These are phyloP conservation scores for Gyromitra esculenta DNA, from an alignment of 2,329 filamentous ascomycete species.

Conservation along the genomic window DNA sequence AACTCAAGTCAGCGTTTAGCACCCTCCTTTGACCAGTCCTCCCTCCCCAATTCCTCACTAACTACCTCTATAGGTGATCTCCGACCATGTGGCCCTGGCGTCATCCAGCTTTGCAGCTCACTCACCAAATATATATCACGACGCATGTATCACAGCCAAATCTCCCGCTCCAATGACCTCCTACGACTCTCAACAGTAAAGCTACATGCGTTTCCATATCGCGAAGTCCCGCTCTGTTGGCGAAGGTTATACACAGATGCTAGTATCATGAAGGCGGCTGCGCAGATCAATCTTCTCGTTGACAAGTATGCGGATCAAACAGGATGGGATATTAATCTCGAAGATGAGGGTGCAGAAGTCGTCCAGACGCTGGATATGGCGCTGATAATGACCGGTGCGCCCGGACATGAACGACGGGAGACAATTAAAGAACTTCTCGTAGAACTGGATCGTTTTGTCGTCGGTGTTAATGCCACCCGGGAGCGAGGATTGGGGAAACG, in stretches of 20 bases:
- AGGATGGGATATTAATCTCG: neutral
- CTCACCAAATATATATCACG: slow-evolving; percentile 20
- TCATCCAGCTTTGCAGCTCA: slow-evolving; percentile 35
- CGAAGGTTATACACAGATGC: slow-evolving; percentile 76
- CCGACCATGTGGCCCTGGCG: slow-evolving; percentile 59
- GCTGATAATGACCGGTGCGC: slow-evolving; percentile 77
- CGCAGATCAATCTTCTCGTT: slow-evolving; percentile 52
- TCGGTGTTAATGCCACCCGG: neutral
- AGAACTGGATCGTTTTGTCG: slow-evolving; percentile 30
- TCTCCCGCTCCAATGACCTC: slow-evolving; percentile 57
- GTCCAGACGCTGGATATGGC: slow-evolving; percentile 78
- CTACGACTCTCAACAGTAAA: slow-evolving; percentile 68
- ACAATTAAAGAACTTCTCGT: slow-evolving; percentile 61
- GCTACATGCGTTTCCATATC: slow-evolving; percentile 76
- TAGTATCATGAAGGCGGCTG: slow-evolving; percentile 70
- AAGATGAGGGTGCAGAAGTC: slow-evolving; percentile 58
- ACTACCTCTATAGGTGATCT: slow-evolving; percentile 27
- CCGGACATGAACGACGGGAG: slow-evolving; percentile 64
- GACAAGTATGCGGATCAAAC: neutral
- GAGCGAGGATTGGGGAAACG: slow-evolving; percentile 17
- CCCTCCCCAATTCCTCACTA: neutral
- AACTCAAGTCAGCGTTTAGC: slow-evolving; percentile 4
- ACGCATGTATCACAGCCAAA: slow-evolving; percentile 56
- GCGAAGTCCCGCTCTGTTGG: slow-evolving; percentile 74
- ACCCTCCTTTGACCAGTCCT: neutral